phyloP scores from a whole-genome alignment of 2,329 filamentous ascomycete genomes.

The Cladophialophora carrionii region DNA sequence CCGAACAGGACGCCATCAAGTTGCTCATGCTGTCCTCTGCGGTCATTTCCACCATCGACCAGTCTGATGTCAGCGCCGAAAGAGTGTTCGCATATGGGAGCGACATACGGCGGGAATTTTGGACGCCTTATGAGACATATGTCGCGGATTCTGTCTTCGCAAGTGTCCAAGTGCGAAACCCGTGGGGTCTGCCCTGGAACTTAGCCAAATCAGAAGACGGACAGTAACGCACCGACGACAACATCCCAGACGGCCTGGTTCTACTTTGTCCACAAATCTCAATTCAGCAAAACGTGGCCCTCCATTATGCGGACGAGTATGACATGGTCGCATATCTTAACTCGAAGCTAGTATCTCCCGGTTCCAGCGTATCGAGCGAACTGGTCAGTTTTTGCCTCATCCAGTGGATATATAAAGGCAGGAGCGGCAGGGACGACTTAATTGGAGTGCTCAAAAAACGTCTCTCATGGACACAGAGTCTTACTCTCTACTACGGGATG shows the following conservation, averaged over 20 bases:
- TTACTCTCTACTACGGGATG: not conserved
- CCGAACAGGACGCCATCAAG: not conserved
- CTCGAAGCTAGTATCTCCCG: not conserved
- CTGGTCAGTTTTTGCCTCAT: not conserved
- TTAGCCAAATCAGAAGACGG: not conserved
- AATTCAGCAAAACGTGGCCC: not conserved
- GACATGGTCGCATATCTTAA: not conserved
- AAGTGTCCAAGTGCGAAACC: not conserved
- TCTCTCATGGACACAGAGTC: conserved; percentile 1
- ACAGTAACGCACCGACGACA: not conserved
- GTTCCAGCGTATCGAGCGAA: not conserved
- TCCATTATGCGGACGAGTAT: not conserved
- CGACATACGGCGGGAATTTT: not conserved
- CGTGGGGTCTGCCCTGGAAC: not conserved
- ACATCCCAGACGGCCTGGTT: not conserved
- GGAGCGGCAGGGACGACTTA: not conserved
- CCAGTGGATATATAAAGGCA: not conserved
- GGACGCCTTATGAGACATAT: not conserved
- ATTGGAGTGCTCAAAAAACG: not conserved
- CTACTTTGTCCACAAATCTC: not conserved
- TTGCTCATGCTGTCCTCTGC: not conserved
- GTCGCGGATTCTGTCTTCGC: not conserved
- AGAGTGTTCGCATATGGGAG: not conserved
- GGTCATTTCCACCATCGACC: not conserved
- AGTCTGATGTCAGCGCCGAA: not conserved